Evolutionary conservation across 1,284 basidiomycete genomes (phyloP), one percentile per base, ranked within the genome.

Genomic region (Moniliophthora roreri): DNA sequence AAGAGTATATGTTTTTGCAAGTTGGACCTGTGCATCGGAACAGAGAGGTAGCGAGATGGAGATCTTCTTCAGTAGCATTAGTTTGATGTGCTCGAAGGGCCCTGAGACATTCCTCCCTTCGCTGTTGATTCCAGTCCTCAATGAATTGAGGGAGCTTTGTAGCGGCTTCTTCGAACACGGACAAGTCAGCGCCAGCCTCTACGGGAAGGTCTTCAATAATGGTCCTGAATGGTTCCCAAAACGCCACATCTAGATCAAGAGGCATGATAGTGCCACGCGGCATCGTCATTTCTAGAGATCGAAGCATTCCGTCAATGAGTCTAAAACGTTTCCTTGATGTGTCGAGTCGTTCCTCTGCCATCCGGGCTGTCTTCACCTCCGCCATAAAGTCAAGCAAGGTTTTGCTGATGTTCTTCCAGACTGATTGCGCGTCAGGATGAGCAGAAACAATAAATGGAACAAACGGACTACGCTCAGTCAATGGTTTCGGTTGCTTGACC

Each of bases 161-260:
- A 9, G 8, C 10, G 10, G 23, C 5, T 5, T 6, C 41, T 23
- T 44, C 20, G 15, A 44, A 44, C 8, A 44, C 8, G 13, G 41
- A 44, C 7, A 4, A 13, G 23, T 6, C 4, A 7, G 18, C 24
- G 5, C 18, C 16, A 21, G 4, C 20, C 4, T 20, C 4, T 15
- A 28, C 2, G 8, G 41, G 41, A 23, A 4, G 20, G 7, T 42
- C 50, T 16, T 51, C 50, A 7, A 51, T 34, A 18, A 51, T 51
- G 9, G 13, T 36, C 11, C 39, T 40, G 41, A 51, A 7, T 7
- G 20, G 37, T 18, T 41, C 39, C 18, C 15, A 13, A 7, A 28
- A n/a, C 8, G 39, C 40, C 4, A 51, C 18, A 13, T 51, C 38
- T 1, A 18, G 6, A 4, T 28, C 4, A 4, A 38, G 32, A 21